Evolutionary conservation across 2,329 filamentous ascomycete species (phyloP), one percentile per base, ranked within the genome.

Genomic region (Sporothrix pallida): DNA sequence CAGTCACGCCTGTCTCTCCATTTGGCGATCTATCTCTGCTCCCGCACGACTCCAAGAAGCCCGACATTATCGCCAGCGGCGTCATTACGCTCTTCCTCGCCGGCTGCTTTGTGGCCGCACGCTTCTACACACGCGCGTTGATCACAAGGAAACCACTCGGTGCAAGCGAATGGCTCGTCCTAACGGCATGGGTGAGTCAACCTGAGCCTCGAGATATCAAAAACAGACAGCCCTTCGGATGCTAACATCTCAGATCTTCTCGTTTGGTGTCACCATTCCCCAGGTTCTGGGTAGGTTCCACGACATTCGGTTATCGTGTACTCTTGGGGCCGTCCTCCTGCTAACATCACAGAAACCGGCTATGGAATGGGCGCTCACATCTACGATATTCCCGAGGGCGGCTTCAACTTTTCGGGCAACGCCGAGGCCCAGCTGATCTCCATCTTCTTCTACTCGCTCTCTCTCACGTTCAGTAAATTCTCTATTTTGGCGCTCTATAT

Each of bases 61-160:
- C 75, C 3, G 77, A 78, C 68, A 77, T 80, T 48, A 77, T 79
- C 26, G 79, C 74, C 4, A 79, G 78, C 72, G 70, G 78, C 4
- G 54, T 78, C 9, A 60, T 80, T 37, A 79, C 78, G 8, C 77
- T 77, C 73, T n/a, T 79, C 12, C 77, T 83, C 20, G 79, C 80
- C 2, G 78, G 79, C 12, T 52, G 77, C 0, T 79, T 83, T 60
- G 80, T 83, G n/a, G 75, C 75, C 2, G 71, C 82, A n/a, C 82
- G 83, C 8, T 80, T 84, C 68, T 84, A 82, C 74, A 84, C 83
- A 9, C 76, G 67, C 63, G 46, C 56, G 9, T 60, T 72, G 20
- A 70, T 74, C 20, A 74, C 72, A 42, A 31, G 56, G 3, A 69
- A 17, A 7, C 26, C 48, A 15, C n/a, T 74, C 2, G 70, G 73